phyloP scores from a whole-genome alignment of 116 monocot genomes.

The Phalaenopsis hybrid region DNA sequence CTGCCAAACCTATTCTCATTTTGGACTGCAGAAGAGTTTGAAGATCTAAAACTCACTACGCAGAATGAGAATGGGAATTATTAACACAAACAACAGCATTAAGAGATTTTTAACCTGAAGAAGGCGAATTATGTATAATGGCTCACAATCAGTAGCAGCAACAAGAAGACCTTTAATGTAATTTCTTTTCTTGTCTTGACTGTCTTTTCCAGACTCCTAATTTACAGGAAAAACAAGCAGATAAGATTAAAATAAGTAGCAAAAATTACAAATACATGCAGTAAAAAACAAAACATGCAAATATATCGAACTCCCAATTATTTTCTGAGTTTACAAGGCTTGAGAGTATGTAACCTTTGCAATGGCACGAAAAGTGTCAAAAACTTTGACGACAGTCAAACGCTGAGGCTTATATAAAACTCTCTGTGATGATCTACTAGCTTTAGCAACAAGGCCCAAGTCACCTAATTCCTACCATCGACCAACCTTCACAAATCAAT shows the following conservation, averaged over 20 bases:
- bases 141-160: conserved; percentile 96
- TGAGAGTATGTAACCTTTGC: conserved; percentile 52
- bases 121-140: conserved; percentile 83
- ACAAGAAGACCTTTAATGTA: conserved; percentile 98
- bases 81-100: not conserved
- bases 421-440: conserved; percentile 74
- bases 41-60: not conserved
- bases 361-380: conserved; percentile 79
- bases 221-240: conserved; percentile 2
- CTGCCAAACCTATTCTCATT: conserved; percentile 96
- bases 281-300: not conserved
- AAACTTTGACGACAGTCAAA: conserved; percentile 74
- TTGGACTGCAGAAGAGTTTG: conserved; percentile 60
- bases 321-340: not conserved
- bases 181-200: conserved; percentile 95
- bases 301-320: not conserved
- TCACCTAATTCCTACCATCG: conserved; percentile 77
- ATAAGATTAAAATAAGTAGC: not conserved
- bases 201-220: conserved; percentile 93
- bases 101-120: conserved; percentile 55
- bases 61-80: not conserved
- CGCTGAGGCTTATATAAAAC: conserved; percentile 70
- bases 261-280: not conserved
- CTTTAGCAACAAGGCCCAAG: conserved; percentile 88
- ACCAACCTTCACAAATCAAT: not conserved